Evolutionary conservation across 192 early-diverging fungal genomes (phyloP), one percentile per base, ranked within the genome.

Genomic region (Helicostylum pulchrum): DNA sequence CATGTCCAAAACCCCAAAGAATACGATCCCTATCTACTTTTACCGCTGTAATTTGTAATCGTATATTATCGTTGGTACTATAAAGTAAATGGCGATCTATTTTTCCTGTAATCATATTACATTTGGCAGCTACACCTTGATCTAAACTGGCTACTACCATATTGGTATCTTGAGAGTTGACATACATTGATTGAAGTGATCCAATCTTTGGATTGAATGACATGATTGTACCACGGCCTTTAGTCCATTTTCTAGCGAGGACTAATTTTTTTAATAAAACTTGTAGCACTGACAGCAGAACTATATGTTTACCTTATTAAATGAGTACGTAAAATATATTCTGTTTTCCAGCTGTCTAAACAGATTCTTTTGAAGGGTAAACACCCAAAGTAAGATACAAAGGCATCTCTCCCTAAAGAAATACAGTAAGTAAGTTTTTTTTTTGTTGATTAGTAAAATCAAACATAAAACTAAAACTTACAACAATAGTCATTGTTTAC

Each of bases 1-100:
- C 88, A 2, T 79, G 64, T 34, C 68, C 61, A 19, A 75, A 76
- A 8, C 88, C 88, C 77, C 83, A 83, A 2, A 85, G 62, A 17
- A 88, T 73, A 20, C 85, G 82, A 44, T 76, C 64, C 12, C 84
- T 85, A 62, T 90, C 85, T 32, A 88, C 77, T 30, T 82, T 62
- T 44, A 90, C 74, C 7, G 68, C 66, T 0, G 70, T 68, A 3
- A 90, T 73, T 7, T 60, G 65, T 4, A 47, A 11, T 34, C 76
- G 54, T 6, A 70, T 62, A 14, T 69, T 52, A 44, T 84, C 82
- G 1, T 73, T 64, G 43, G 72, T 75, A 19, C 75, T 72, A 49
- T 77, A 81, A 7, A 90, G 71, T 6, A 69, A 62, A 20, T 77
- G 79, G n/a, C 79, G 79, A n/a, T 87, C 81, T 4, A 85, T 78